A percentile compares a stretch with the other conserved stretches of the same genome.
Evolutionary conservation across 768 basidiomycete genomes (phyloP).

Genomic region (Xerocomus brunneocitrinus): DNA sequence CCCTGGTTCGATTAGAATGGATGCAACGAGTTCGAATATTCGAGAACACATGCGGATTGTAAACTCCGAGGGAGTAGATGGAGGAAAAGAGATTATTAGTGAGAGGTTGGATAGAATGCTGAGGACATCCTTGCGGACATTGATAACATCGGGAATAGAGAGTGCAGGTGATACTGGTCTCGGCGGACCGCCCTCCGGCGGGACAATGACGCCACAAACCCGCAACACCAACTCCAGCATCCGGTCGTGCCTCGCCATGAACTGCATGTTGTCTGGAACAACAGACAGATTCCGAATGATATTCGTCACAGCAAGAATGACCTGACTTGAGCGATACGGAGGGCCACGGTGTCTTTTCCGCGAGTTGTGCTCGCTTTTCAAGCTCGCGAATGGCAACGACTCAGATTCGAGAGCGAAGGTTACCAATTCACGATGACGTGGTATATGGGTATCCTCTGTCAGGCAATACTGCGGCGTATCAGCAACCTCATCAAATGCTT

Average conservation of each 20-base stretch:
- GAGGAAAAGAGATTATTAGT: conserved; percentile 45
- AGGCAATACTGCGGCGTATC: conserved; percentile 24
- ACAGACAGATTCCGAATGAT: conserved; percentile 86
- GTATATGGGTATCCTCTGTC: conserved; percentile 35
- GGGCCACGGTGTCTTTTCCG: conserved; percentile 51
- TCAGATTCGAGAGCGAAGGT: conserved; percentile 55
- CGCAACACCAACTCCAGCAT: conserved; percentile 65
- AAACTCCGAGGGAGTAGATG: conserved; percentile 34
- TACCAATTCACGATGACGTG: conserved; percentile 65
- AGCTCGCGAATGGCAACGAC: conserved; percentile 54
- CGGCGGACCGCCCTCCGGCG: conserved; percentile 28
- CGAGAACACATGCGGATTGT: conserved; percentile 49
- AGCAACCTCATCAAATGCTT: conserved; percentile 58
- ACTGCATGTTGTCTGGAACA: conserved; percentile 62
- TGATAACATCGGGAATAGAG: conserved; percentile 66
- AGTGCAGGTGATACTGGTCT: conserved; percentile 53
- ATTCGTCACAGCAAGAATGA: conserved; percentile 66
- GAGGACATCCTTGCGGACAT: conserved; percentile 73
- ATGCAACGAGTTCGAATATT: conserved; percentile 63
- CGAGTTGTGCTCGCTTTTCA: conserved; percentile 43
- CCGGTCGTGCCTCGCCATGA: conserved; percentile 60
- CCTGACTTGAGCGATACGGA: conserved; percentile 56
- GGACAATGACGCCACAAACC: conserved; percentile 49
- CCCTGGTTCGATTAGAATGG: conserved; percentile 67
- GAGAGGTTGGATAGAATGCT: conserved; percentile 64